These are phyloP conservation scores for Chlorella sp. DNA, from an alignment of 139 green algal species.

Conservation along the genomic window DNA sequence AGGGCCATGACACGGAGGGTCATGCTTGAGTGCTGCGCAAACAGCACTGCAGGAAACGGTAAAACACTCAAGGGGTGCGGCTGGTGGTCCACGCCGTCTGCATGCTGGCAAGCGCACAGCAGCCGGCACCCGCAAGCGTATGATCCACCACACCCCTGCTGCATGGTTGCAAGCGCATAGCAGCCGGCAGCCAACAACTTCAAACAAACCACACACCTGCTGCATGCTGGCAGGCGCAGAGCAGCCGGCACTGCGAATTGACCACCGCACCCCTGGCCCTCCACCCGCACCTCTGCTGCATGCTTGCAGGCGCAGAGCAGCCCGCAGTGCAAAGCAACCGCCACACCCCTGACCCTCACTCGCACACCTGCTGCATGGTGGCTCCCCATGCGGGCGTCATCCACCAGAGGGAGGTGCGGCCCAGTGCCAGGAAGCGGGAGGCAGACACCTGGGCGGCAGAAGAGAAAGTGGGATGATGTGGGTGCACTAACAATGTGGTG, in stretches of 20 bases:
- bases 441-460: background rate
- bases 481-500: background rate
- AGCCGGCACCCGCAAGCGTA: too few species aligned
- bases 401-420: conserved; percentile 85
- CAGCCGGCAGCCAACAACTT: background rate
- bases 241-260: too few species aligned
- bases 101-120: background rate
- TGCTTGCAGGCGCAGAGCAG: too few species aligned
- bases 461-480: background rate
- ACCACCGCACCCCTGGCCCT: too few species aligned
- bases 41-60: background rate
- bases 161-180: background rate
- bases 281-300: too few species aligned
- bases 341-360: too few species aligned
- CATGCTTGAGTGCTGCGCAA: background rate
- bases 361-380: conserved; percentile 31
- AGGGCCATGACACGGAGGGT: background rate
- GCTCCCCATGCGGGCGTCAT: conserved; percentile 93
- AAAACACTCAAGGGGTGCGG: background rate
- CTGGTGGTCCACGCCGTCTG: background rate
- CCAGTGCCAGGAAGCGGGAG: conserved; percentile 50
- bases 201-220: background rate
- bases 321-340: too few species aligned
- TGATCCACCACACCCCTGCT: too few species aligned
- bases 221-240: conserved; percentile 42